These are phyloP conservation scores for Eimeria necatrix DNA, from an alignment of 169 alveolate species.

Conservation along the genomic window DNA sequence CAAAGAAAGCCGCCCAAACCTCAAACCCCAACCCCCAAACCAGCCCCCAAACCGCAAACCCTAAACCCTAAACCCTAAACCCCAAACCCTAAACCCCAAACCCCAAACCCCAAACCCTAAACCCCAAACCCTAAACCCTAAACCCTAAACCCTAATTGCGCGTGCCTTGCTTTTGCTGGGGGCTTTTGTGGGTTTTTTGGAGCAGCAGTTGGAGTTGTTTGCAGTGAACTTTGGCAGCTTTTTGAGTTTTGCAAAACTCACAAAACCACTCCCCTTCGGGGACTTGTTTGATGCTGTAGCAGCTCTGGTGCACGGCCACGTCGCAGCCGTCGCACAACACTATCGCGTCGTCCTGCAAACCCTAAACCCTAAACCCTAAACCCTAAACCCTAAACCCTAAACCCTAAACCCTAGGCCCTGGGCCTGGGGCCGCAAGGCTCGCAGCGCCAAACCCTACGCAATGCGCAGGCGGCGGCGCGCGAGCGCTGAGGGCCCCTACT, in stretches of 20 bases:
- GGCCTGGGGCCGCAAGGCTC: too few species aligned
- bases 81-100: too few species aligned
- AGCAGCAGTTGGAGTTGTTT: background rate
- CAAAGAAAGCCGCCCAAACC: too few species aligned
- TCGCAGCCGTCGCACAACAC: conserved; percentile 87
- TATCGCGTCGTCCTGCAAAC: conserved; percentile 85
- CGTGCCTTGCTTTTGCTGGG: background rate
- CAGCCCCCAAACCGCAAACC: too few species aligned
- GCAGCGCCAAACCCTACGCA: too few species aligned
- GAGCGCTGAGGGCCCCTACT: background rate
- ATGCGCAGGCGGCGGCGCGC: too few species aligned
- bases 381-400: too few species aligned
- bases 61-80: too few species aligned
- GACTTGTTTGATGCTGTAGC: conserved; percentile 85
- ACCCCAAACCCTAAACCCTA: background rate
- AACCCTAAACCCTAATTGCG: background rate
- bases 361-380: too few species aligned
- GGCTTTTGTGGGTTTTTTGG: background rate
- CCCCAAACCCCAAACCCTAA: too few species aligned
- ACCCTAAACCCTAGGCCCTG: too few species aligned
- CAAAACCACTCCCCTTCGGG: conserved; percentile 90
- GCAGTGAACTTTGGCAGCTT: background rate
- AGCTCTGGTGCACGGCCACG: conserved; percentile 87
- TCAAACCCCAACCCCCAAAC: too few species aligned
- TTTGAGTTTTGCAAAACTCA: conserved; percentile 84